phyloP scores from a whole-genome alignment of 164 flowering plant genomes.

The Hamamelis virginiana region DNA sequence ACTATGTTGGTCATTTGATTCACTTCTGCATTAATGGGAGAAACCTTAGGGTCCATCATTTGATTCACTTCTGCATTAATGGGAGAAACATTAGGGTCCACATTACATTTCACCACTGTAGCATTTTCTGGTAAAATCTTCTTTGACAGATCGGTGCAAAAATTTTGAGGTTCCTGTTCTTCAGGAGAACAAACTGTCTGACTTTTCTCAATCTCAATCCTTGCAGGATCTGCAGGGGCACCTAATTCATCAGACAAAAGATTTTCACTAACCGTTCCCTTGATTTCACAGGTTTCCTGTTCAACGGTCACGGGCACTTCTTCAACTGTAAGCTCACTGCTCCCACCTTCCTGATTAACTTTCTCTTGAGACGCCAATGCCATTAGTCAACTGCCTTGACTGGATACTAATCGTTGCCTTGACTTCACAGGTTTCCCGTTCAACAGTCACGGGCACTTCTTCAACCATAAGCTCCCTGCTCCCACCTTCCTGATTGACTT shows the following conservation, averaged over 20 bases:
- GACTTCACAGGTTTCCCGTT: too few species aligned
- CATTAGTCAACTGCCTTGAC: slow-evolving; percentile 13
- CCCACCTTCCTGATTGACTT: slow-evolving; percentile 4
- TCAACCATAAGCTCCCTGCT: slow-evolving; percentile 10
- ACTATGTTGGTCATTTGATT: slow-evolving; percentile 3
- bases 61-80: slow-evolving; percentile 12
- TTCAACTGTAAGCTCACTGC: slow-evolving; percentile 8
- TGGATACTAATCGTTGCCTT: slow-evolving; percentile 2
- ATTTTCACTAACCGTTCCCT: slow-evolving; percentile 3
- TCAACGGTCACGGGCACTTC: slow-evolving; percentile 10
- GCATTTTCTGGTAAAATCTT: slow-evolving; percentile 8
- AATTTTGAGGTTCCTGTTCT: slow-evolving; percentile 17
- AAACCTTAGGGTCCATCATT: slow-evolving; percentile 5
- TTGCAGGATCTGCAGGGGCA: slow-evolving; percentile 7
- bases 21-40: slow-evolving; percentile 14
- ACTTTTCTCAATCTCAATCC: slow-evolving; percentile 6
- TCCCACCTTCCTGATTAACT: slow-evolving; percentile 6
- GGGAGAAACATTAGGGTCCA: slow-evolving; percentile 8
- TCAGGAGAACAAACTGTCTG: slow-evolving; percentile 10
- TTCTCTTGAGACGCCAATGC: slow-evolving; percentile 8
- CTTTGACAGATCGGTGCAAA: background rate
- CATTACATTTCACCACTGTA: background rate
- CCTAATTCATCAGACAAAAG: slow-evolving; percentile 8
- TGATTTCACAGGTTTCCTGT: slow-evolving; percentile 13
- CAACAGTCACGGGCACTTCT: slow-evolving; percentile 7